These are phyloP conservation scores for Wallacemonas collosoma DNA, from an alignment of 208 protist genomes.

Conservation along the genomic window DNA sequence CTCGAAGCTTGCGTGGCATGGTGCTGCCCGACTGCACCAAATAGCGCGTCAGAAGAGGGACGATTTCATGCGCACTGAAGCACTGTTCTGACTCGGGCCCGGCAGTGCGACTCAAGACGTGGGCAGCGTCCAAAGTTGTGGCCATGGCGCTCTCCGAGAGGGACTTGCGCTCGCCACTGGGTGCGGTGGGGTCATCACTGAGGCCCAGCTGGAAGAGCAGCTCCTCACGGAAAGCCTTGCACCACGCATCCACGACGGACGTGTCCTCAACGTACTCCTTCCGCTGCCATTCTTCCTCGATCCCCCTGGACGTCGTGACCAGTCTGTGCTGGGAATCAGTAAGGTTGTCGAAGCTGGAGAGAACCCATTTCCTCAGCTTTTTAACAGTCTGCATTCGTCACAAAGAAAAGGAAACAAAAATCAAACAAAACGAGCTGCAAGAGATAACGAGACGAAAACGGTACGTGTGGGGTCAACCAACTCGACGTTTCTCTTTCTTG, in stretches of 20 bases:
- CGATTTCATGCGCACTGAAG: slow-evolving; percentile 29
- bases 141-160: slow-evolving; percentile 60
- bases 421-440: not conserved
- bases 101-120: slow-evolving; percentile 34
- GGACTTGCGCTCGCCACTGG: slow-evolving; percentile 23
- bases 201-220: slow-evolving; percentile 32
- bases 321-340: slow-evolving; percentile 55
- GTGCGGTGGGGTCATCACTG: not conserved
- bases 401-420: not conserved
- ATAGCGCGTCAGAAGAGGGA: slow-evolving; percentile 37
- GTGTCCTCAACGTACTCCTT: slow-evolving; percentile 30
- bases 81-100: slow-evolving; percentile 20
- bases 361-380: slow-evolving; percentile 16
- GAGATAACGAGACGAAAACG: not conserved
- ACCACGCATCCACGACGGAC: slow-evolving; percentile 37
- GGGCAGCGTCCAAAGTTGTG: slow-evolving; percentile 46
- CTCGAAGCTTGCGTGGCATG: slow-evolving; percentile 36
- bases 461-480: too few species aligned
- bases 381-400: slow-evolving; percentile 14
- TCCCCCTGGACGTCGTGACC: slow-evolving; percentile 44
- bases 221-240: slow-evolving; percentile 36
- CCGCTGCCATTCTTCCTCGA: slow-evolving; percentile 52
- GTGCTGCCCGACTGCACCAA: slow-evolving; percentile 24
- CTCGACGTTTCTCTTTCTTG: too few species aligned
- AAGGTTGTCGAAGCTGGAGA: slow-evolving; percentile 37